phyloP scores from a whole-genome alignment of 2,329 filamentous ascomycete species.

The Sporothrix inflata region DNA sequence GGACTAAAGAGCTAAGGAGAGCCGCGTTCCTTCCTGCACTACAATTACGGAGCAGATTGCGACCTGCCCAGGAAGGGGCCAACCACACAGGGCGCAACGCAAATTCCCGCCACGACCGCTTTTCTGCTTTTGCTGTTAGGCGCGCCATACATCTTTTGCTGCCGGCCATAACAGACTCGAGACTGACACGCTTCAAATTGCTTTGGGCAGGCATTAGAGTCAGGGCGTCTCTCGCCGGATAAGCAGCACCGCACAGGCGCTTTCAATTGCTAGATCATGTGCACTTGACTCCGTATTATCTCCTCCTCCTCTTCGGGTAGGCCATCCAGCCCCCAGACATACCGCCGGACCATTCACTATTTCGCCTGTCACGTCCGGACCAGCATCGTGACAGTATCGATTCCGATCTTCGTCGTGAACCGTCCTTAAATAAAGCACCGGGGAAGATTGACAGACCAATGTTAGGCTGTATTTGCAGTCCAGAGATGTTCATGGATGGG shows the following conservation, averaged over 20 bases:
- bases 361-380: neutral
- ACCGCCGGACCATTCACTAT: neutral
- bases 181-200: neutral
- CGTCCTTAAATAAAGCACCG: too few relatives aligned
- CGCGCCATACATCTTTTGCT: neutral
- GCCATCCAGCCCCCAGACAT: neutral
- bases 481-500: neutral
- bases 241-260: neutral
- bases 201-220: neutral
- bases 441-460: too few relatives aligned
- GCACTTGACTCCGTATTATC: neutral
- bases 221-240: neutral
- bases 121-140: conserved; percentile 7
- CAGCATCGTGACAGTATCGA: neutral
- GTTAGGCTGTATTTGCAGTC: neutral
- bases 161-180: conserved; percentile 6
- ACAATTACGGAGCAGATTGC: conserved; percentile 22
- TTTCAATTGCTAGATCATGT: too few relatives aligned
- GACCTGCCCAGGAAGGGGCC: conserved; percentile 2
- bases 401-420: neutral
- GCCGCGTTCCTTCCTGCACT: conserved; percentile 22
- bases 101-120: conserved; percentile 16
- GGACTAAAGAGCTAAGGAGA: conserved; percentile 24
- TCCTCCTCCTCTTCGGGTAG: neutral
- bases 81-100: conserved; percentile 21